Evolutionary conservation across 345 rosid genomes (phyloP).

Genomic region (Eucalyptus lansdowneana): DNA sequence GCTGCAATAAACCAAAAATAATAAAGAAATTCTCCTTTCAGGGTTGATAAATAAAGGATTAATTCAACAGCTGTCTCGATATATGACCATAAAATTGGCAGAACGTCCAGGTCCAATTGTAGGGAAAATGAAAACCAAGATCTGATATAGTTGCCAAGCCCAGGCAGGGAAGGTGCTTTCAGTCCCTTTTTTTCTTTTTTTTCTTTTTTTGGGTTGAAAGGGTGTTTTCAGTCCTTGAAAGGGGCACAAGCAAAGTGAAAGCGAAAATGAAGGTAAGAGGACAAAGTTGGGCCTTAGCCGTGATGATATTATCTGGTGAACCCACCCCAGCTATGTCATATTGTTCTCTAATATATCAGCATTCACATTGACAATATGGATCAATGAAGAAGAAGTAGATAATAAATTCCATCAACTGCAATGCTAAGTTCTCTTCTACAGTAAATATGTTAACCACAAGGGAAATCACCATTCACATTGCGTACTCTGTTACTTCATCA

Average conservation of each 20-base stretch:
- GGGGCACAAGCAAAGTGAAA: background rate
- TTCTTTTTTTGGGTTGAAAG: background rate
- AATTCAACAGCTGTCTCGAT: background rate
- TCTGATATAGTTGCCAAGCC: background rate
- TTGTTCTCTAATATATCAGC: background rate
- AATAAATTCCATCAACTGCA: background rate
- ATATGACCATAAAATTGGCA: background rate
- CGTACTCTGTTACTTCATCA: background rate
- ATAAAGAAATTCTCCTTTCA: background rate
- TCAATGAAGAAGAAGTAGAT: background rate
- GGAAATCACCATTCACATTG: background rate
- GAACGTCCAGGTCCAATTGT: background rate
- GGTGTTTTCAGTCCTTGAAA: background rate
- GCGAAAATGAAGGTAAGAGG: background rate
- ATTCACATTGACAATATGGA: background rate
- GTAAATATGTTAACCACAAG: background rate
- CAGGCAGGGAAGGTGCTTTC: background rate
- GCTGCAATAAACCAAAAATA: background rate
- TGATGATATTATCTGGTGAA: background rate
- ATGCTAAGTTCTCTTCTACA: background rate
- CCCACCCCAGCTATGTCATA: background rate
- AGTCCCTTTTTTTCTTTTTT: too few relatives aligned
- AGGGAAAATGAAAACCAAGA: background rate
- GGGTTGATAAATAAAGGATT: background rate
- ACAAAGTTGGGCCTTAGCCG: background rate